These are phyloP conservation scores for Onygenales sp. DNA, from an alignment of 2,329 filamentous ascomycete species.

Conservation along the genomic window DNA sequence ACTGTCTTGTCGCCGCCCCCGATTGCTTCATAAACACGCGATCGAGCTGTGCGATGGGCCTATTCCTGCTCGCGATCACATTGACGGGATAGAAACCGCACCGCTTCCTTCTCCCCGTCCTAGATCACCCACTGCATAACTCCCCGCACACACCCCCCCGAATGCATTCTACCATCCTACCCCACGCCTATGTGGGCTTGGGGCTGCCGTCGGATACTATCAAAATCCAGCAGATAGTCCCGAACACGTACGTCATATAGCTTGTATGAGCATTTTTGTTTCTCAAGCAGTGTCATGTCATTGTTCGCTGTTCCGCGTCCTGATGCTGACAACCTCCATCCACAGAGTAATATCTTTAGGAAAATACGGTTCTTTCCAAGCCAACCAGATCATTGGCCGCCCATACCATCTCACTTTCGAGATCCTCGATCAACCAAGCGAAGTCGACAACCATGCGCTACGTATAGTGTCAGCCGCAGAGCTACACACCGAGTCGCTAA, in stretches of 20 bases:
- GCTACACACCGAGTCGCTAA: slow-evolving; percentile 67
- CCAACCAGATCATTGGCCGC: slow-evolving; percentile 81
- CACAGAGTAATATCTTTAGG: slow-evolving; percentile 73
- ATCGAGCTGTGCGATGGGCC: too few relatives aligned
- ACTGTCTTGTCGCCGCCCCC: too few relatives aligned
- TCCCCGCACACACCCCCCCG: not conserved
- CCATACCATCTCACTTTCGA: slow-evolving; percentile 91
- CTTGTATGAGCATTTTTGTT: slow-evolving; percentile 15
- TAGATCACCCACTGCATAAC: not conserved
- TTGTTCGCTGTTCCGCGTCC: slow-evolving; percentile 16
- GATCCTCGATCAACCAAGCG: slow-evolving; percentile 60
- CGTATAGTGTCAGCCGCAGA: slow-evolving; percentile 73
- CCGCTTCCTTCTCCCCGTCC: not conserved
- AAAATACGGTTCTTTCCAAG: slow-evolving; percentile 85
- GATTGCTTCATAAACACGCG: too few relatives aligned
- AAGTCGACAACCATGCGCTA: slow-evolving; percentile 54
- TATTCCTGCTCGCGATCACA: too few relatives aligned
- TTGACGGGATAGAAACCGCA: not conserved
- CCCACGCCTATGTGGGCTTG: slow-evolving; percentile 27
- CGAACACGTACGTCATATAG: slow-evolving; percentile 52
- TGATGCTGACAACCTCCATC: slow-evolving; percentile 17
- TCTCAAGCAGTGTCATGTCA: slow-evolving; percentile 4
- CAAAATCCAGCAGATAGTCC: slow-evolving; percentile 50
- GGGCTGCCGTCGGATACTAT: slow-evolving; percentile 45
- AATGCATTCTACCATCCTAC: slow-evolving; percentile 32